Evolutionary conservation across 192 early-diverging fungal species (phyloP).

Genomic region (Lobosporangium transversale): DNA sequence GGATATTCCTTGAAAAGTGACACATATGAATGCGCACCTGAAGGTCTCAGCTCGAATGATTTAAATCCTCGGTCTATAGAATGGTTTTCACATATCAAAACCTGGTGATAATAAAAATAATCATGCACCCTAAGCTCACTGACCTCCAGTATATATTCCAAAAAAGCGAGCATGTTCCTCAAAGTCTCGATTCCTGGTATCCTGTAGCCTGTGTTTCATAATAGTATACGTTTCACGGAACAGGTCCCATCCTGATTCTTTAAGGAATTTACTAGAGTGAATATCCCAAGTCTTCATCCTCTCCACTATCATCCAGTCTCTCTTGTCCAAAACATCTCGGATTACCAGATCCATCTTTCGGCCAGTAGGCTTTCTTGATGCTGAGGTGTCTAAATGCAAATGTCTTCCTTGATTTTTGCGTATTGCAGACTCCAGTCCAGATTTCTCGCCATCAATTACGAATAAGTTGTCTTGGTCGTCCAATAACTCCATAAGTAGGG

Average conservation of each 20-base stretch:
- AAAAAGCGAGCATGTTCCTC: no score
- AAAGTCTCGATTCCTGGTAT: no score
- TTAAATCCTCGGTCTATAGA: no score
- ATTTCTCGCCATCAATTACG: constrained; percentile 47
- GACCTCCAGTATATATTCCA: no score
- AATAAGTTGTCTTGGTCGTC: constrained; percentile 20
- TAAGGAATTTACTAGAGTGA: constrained; percentile 23
- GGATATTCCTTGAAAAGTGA: no score
- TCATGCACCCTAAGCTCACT: no score
- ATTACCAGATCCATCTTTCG: constrained; percentile 36
- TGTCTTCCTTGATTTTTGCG: constrained; percentile 20
- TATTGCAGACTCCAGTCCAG: constrained; percentile 27
- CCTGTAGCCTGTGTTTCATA: not conserved
- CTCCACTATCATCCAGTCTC: constrained; percentile 40
- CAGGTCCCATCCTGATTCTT: constrained; percentile 8
- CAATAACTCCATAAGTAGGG: constrained; percentile 24
- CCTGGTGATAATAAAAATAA: no score
- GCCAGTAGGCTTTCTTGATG: constrained; percentile 27
- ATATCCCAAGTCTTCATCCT: constrained; percentile 40
- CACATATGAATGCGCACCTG: no score
- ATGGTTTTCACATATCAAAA: no score
- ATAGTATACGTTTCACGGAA: not conserved
- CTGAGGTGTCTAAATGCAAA: constrained; percentile 6
- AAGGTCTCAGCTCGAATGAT: no score
- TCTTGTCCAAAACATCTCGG: constrained; percentile 23